A percentile compares a stretch with the other conserved stretches of the same genome.
Conservation (phyloP, 371 early-diverging fungal genomes). For the Mortierella sp. region DNA sequence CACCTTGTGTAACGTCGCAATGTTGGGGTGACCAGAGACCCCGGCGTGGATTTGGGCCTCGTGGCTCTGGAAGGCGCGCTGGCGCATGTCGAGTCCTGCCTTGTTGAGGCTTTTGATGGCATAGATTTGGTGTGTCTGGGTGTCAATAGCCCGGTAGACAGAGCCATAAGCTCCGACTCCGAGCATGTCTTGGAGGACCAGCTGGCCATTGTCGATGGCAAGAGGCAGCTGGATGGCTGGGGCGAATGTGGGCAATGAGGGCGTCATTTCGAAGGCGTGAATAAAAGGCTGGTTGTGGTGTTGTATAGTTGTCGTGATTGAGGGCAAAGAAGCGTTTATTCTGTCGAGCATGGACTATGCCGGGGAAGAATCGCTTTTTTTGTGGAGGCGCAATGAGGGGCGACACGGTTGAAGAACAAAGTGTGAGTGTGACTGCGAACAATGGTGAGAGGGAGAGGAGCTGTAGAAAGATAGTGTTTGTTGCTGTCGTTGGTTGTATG, state of each 20-base stretch:
- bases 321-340: neutral
- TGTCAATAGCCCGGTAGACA: constrained; percentile 70
- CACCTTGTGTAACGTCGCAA: constrained; percentile 81
- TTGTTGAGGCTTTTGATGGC: constrained; percentile 83
- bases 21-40: constrained; percentile 77
- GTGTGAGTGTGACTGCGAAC: constrained; percentile 5
- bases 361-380: neutral
- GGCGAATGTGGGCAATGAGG: constrained; percentile 16
- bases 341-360: constrained; percentile 10
- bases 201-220: constrained; percentile 24
- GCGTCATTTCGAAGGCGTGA: constrained; percentile 24
- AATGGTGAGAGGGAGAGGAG: neutral
- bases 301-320: neutral
- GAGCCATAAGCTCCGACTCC: constrained; percentile 81
- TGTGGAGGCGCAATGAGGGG: neutral
- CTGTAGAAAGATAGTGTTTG: neutral
- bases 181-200: constrained; percentile 61
- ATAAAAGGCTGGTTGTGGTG: neutral
- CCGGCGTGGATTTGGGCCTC: constrained; percentile 82
- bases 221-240: constrained; percentile 17
- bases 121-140: constrained; percentile 54
- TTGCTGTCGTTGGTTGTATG: too few relatives aligned
- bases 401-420: neutral
- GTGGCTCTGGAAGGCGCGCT: constrained; percentile 72
- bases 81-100: constrained; percentile 65